Percentiles rank a stretch among this genome's conserved stretches.
These are phyloP conservation scores for Pseudocercospora vitis DNA, from an alignment of 2,329 filamentous ascomycete genomes.

Conservation along the genomic window DNA sequence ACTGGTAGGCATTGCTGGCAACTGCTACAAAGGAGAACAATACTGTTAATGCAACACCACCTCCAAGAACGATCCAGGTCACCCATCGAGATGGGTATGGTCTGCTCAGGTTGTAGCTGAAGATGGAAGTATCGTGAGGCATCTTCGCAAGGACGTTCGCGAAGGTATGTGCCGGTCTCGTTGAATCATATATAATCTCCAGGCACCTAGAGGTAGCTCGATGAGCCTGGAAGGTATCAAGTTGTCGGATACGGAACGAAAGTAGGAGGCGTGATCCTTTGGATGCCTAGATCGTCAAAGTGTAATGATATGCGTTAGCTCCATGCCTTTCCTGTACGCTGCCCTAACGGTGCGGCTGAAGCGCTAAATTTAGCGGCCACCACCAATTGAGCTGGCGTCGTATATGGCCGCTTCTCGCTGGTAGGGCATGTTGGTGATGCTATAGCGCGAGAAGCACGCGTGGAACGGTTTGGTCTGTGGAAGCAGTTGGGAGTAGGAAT, in stretches of 20 bases:
- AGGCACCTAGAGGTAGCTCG: too few species aligned
- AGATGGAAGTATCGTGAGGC: not conserved
- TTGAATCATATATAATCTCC: too few species aligned
- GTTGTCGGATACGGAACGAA: not conserved
- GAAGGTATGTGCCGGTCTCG: not conserved
- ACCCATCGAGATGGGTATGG: conserved; percentile 7
- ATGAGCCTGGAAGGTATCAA: not conserved
- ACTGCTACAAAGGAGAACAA: conserved; percentile 17
- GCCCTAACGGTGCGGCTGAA: not conserved
- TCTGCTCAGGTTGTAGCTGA: conserved; percentile 12
- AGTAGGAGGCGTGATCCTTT: not conserved
- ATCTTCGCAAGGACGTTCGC: not conserved
- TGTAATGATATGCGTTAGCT: not conserved
- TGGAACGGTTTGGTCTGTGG: too few species aligned
- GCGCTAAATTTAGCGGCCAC: not conserved
- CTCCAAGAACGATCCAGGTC: conserved; percentile 6
- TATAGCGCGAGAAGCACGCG: too few species aligned
- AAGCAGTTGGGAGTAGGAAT: too few species aligned
- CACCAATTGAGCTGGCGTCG: too few species aligned
- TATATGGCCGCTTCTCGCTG: too few species aligned
- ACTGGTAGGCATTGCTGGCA: conserved; percentile 14
- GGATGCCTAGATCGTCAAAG: not conserved
- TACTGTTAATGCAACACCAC: conserved; percentile 4
- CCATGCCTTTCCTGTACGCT: not conserved
- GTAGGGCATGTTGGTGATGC: too few species aligned